Percentiles rank a stretch among this genome's conserved stretches.
phyloP scores from a whole-genome alignment of 768 basidiomycete genomes.

The Podaxis sp. region DNA sequence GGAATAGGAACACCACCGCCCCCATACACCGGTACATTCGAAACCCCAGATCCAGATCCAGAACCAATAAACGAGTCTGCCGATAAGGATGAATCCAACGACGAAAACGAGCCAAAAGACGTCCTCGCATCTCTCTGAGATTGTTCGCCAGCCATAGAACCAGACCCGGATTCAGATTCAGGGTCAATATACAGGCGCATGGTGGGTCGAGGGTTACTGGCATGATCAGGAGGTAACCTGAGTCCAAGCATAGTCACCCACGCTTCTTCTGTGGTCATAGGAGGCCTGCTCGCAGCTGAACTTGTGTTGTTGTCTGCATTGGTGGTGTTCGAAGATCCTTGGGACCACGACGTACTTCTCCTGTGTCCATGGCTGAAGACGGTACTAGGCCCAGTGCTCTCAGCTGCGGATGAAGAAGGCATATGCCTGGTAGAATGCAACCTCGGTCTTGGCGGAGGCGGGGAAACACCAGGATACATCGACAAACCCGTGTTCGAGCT shows the following conservation, averaged over 20 bases:
- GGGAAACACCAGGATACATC: slow-evolving; percentile 8
- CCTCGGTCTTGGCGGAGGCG: slow-evolving; percentile 9
- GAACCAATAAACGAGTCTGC: slow-evolving; percentile 1
- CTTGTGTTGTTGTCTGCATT: background rate
- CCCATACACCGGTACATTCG: background rate
- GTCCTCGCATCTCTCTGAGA: background rate
- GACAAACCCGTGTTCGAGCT: background rate
- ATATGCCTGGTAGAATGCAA: slow-evolving; percentile 1
- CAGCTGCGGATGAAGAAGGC: background rate
- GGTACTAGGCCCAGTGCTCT: background rate
- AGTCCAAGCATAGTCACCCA: background rate
- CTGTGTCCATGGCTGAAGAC: background rate
- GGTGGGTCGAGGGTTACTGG: background rate
- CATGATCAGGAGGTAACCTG: background rate
- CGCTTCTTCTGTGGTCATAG: background rate
- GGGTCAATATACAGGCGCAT: background rate
- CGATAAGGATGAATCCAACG: slow-evolving; percentile 11
- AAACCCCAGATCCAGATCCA: slow-evolving; percentile 4
- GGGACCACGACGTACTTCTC: slow-evolving; percentile 10
- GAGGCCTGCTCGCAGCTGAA: background rate
- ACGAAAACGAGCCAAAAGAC: slow-evolving; percentile 7
- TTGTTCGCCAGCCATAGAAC: background rate
- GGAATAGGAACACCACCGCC: background rate
- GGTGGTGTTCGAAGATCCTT: background rate
- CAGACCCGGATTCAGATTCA: background rate